phyloP scores from a whole-genome alignment of 352 stramenopile genomes.

The Pythium aristosporum region DNA sequence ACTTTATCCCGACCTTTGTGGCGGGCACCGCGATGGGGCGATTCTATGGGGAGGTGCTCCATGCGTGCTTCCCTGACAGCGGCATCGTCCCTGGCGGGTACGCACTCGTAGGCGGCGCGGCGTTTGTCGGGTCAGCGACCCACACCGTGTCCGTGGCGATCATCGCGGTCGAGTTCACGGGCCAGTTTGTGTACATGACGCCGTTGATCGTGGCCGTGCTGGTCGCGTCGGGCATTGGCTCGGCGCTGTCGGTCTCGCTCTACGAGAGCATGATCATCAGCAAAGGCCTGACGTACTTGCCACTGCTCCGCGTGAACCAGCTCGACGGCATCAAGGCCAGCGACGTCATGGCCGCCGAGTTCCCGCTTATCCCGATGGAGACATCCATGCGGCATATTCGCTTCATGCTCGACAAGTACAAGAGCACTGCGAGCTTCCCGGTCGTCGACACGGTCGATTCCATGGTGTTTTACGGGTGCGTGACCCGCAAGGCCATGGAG shows the following conservation, averaged over 20 bases:
- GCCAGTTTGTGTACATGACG: constrained; percentile 69
- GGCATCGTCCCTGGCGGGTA: constrained; percentile 60
- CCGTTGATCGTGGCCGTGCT: constrained; percentile 55
- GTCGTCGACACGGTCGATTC: constrained; percentile 40
- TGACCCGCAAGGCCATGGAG: constrained; percentile 29
- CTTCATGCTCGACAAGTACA: constrained; percentile 26
- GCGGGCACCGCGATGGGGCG: constrained; percentile 55
- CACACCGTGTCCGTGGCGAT: constrained; percentile 74
- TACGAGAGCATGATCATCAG: constrained; percentile 64
- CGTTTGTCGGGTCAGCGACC: constrained; percentile 57
- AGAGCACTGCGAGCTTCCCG: constrained; percentile 27
- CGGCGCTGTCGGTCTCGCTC: constrained; percentile 53
- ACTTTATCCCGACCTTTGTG: constrained; percentile 69
- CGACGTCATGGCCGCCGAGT: constrained; percentile 54
- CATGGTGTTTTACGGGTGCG: constrained; percentile 53
- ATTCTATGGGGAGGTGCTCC: constrained; percentile 50
- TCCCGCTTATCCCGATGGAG: constrained; percentile 40
- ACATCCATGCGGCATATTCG: constrained; percentile 36
- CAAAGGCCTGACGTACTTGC: constrained; percentile 55
- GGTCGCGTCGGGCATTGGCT: constrained; percentile 46
- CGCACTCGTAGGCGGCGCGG: constrained; percentile 58
- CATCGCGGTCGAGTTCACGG: constrained; percentile 73
- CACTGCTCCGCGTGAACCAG: constrained; percentile 49
- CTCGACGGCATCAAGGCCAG: constrained; percentile 41
- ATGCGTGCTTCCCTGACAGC: constrained; percentile 32